Evolutionary conservation across 352 stramenopile genomes (phyloP), one percentile per base, ranked within the genome.

Genomic region (Globisporangium uncinulatum): DNA sequence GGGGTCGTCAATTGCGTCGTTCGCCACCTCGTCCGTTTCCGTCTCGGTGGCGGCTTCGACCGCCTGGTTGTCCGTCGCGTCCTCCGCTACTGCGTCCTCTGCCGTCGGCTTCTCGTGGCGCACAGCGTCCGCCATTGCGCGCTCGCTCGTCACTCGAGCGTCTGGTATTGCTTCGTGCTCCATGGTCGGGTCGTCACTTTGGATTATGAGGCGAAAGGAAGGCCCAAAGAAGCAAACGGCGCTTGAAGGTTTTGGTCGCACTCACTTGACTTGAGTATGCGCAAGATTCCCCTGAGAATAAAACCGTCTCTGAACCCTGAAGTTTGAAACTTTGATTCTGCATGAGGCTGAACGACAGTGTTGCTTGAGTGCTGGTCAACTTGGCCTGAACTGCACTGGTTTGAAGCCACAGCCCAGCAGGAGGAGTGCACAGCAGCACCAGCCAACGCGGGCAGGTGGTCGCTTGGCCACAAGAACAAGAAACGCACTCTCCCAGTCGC

Each of bases 271-370:
- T 39, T 39, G 34, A 39, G 34, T 39, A 39, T 8, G 34, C 51
- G 54, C 32, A 21, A 52, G 54, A 59, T 45, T 51, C 51, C 53
- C 24, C 43, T 52, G 51, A 52, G n/a, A 51, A 52, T 43, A 59
- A 52, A 49, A 49, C 43, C 43, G 13, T 31, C 53, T 43, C 20
- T 43, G 36, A 58, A 57, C 4, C 0, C 3, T 39, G 10, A 39
- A 39, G 24, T 29, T 13, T 39, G 34, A 8, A 7, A 39, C 10
- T 39, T 39, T 13, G 34, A 39, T 13, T 39, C 6, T 39, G 34
- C 34, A 39, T 29, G 4, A 29, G 24, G 24, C 24, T 29, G 34
- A 39, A 39, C 6, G 34, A 39, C 34, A 39, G 34, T 29, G 34
- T 39, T 39, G 6, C 10, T 7, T 39, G 34, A 39, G 34, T 39